A percentile compares a stretch with the other conserved stretches of the same genome.
Conservation (phyloP, 495 filamentous ascomycete species). For the Glutinoglossum americanum region DNA sequence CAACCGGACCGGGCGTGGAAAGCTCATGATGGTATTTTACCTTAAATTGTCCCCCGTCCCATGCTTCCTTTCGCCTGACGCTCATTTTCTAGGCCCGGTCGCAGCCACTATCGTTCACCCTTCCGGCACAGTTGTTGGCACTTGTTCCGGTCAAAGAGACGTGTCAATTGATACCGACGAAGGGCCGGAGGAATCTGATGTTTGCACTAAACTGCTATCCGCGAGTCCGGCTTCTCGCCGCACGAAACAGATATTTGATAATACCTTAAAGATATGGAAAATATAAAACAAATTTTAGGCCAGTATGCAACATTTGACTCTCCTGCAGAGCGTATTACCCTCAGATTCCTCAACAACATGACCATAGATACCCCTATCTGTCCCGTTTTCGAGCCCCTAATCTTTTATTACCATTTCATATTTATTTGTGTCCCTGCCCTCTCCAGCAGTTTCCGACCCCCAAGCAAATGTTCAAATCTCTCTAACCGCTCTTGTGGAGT, state of each 20-base stretch:
- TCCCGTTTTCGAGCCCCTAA: background rate
- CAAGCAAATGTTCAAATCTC: slow-evolving; percentile 15
- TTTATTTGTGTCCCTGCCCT: slow-evolving; percentile 4
- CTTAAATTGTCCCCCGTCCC: background rate
- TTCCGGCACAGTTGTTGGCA: slow-evolving; percentile 46
- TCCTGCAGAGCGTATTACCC: background rate
- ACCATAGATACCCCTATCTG: background rate
- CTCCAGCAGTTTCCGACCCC: slow-evolving; percentile 8
- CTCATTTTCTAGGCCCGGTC: slow-evolving; percentile 27
- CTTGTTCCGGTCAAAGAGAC: slow-evolving; percentile 42
- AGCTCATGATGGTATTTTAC: slow-evolving; percentile 27
- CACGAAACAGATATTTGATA: slow-evolving; percentile 18
- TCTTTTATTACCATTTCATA: slow-evolving; percentile 8
- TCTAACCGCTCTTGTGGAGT: slow-evolving; percentile 17
- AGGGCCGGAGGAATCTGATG: background rate
- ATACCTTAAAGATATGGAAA: slow-evolving; percentile 45
- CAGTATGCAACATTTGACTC: background rate
- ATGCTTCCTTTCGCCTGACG: background rate
- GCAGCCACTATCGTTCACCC: slow-evolving; percentile 44
- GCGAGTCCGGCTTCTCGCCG: background rate
- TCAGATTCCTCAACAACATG: background rate
- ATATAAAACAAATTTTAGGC: slow-evolving; percentile 5
- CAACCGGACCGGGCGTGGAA: slow-evolving; percentile 35
- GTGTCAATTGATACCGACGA: background rate
- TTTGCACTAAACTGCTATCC: background rate